phyloP scores from a whole-genome alignment of 2,329 filamentous ascomycete species.

The Alternaria panax region DNA sequence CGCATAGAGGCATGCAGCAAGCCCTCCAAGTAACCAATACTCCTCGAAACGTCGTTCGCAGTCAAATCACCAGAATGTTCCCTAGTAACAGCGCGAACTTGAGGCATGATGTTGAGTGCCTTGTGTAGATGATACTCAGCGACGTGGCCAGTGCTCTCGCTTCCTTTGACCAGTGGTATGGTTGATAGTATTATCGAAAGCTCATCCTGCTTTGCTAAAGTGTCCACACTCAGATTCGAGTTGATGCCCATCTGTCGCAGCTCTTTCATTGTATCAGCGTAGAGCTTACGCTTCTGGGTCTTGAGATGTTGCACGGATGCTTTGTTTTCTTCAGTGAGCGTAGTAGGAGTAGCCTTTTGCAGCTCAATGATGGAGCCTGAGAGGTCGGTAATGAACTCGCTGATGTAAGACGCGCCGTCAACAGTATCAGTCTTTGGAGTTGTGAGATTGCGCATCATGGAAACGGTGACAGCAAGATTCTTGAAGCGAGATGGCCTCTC shows the following conservation, averaged over 20 bases:
- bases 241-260: constrained; percentile 89
- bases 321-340: constrained; percentile 88
- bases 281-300: constrained; percentile 85
- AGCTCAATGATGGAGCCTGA: constrained; percentile 74
- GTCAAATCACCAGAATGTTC: constrained; percentile 88
- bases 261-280: constrained; percentile 84
- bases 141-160: constrained; percentile 39
- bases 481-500: constrained; percentile 69
- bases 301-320: constrained; percentile 86
- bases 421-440: constrained; percentile 61
- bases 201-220: constrained; percentile 76
- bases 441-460: constrained; percentile 75
- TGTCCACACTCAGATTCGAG: constrained; percentile 77
- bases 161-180: constrained; percentile 31
- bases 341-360: constrained; percentile 80
- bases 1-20: constrained; percentile 71
- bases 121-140: constrained; percentile 81
- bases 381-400: constrained; percentile 73
- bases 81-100: constrained; percentile 69
- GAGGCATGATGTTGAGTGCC: constrained; percentile 74
- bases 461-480: constrained; percentile 72
- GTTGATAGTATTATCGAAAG: constrained; percentile 73
- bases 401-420: constrained; percentile 66
- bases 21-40: constrained; percentile 86
- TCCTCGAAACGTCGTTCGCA: constrained; percentile 77